phyloP scores from a whole-genome alignment of 306 rosid species.

The Vicia sativa region DNA sequence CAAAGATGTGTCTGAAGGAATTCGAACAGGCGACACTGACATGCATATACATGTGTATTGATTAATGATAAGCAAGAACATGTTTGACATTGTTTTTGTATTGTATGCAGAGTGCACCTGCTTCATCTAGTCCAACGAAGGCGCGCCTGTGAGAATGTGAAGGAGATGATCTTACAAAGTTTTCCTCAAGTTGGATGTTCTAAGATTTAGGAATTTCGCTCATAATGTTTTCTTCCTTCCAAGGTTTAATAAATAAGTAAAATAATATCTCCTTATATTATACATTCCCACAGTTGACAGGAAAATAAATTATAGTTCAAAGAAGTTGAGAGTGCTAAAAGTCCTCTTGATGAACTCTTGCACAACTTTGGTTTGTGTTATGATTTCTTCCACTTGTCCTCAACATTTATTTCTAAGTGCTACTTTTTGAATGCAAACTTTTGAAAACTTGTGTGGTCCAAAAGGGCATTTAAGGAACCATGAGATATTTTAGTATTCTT shows the following conservation, averaged over 20 bases:
- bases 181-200: slow-evolving; percentile 8
- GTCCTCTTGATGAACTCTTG: no score
- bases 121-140: slow-evolving; percentile 48
- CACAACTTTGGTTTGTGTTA: no score
- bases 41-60: not conserved
- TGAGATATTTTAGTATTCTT: no score
- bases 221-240: slow-evolving; percentile 6
- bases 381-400: no score
- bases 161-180: not conserved
- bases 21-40: not conserved
- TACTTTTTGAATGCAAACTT: no score
- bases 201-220: slow-evolving; percentile 20
- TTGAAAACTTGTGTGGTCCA: no score
- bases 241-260: slow-evolving; percentile 12
- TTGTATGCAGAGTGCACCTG: slow-evolving; percentile 75
- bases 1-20: no score
- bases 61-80: no score
- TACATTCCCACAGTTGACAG: not conserved
- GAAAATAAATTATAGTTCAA: no score
- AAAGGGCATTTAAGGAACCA: no score
- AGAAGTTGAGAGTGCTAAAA: no score
- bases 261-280: slow-evolving; percentile 2
- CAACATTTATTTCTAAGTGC: no score
- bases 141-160: slow-evolving; percentile 65
- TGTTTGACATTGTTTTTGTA: slow-evolving; percentile 28